Base-by-base conservation (phyloP, 1,139 yeast genomes). In the Candida tetrigidarum region DNA sequence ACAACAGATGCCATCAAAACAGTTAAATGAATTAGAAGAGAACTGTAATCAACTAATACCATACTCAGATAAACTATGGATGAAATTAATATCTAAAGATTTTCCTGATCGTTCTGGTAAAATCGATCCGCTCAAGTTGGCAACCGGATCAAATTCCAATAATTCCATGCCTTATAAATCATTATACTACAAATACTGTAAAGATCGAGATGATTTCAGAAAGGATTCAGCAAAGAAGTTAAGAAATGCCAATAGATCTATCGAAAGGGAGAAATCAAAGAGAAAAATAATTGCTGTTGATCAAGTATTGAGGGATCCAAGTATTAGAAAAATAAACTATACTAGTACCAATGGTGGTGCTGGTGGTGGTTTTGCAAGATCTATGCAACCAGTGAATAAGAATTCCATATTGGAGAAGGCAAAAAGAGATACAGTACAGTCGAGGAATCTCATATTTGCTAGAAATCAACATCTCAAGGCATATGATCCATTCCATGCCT, bases 31-130 rank as follows among this genome's bases (percentile, higher is more conserved):
- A 19, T 58, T 81, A 4, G 87, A 82, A 56, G 46, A 50, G 7
- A 57, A 53, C 25, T 77, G 81, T 50, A 74, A 78, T 0, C 67
- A 64, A 26, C 53, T 80, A 11, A 57, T 66, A 4, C 77, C 83
- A 11, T 76, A 73, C 34, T 76, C 80, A 44, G 85, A 80, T 49
- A 69, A 63, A 30, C 52, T 80, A n/a, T 82, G 87, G 87, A 55
- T 54, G 3, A 52, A 53, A 1, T 58, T 80, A 16, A 56, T 81
- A 4, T 64, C 62, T 42, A 70, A 64, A 46, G 84, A 82, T 45
- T 81, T 79, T 53, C 80, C 84, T 4, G 74, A 68, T 42, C 57
- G 78, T 26, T 76, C 76, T 8, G 40, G 35, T 5, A 41, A 48
- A 27, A 36, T 49, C 22, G 47, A 46, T 28, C 43, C 49, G 10